Conservation (phyloP, 2,329 filamentous ascomycete species). For the Scedosporium apiospermum region DNA sequence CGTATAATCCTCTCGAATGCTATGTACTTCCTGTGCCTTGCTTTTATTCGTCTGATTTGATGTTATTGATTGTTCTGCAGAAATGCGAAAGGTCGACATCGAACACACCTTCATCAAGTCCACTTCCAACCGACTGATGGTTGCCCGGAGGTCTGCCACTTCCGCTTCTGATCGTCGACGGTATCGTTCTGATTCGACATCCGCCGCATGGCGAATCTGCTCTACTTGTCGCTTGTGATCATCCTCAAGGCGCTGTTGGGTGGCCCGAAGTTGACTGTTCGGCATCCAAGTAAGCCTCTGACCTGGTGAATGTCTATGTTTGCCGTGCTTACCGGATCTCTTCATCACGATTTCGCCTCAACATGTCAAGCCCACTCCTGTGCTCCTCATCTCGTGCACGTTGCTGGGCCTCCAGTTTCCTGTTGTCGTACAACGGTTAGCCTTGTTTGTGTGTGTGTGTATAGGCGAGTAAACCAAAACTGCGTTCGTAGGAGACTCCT, state of each 20-base stretch:
- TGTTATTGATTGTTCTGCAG: not conserved
- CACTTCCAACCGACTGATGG: constrained; percentile 51
- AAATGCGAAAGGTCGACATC: constrained; percentile 34
- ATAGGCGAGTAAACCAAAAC: too few relatives aligned
- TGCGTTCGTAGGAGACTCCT: too few relatives aligned
- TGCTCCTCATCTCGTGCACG: constrained; percentile 2
- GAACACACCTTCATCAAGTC: constrained; percentile 13
- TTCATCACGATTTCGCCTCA: constrained; percentile 9
- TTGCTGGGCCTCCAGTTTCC: constrained; percentile 13
- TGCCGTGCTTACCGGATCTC: constrained; percentile 7
- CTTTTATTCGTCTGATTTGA: constrained; percentile 45
- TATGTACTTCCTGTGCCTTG: constrained; percentile 50
- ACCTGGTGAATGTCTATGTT: not conserved
- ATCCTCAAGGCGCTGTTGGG: constrained; percentile 10
- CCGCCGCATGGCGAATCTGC: constrained; percentile 27
- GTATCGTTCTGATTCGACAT: constrained; percentile 39
- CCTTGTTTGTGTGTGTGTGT: not conserved
- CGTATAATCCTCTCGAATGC: constrained; percentile 31
- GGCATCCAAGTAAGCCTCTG: not conserved
- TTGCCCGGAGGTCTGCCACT: constrained; percentile 51
- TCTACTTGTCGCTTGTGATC: constrained; percentile 18
- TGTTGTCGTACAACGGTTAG: constrained; percentile 2
- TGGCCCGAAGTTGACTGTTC: not conserved
- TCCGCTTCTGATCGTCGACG: constrained; percentile 48
- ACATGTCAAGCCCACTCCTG: constrained; percentile 16